Base-by-base conservation (phyloP, 148 eudicot genomes). In the Rhododendron ferrugineum region DNA sequence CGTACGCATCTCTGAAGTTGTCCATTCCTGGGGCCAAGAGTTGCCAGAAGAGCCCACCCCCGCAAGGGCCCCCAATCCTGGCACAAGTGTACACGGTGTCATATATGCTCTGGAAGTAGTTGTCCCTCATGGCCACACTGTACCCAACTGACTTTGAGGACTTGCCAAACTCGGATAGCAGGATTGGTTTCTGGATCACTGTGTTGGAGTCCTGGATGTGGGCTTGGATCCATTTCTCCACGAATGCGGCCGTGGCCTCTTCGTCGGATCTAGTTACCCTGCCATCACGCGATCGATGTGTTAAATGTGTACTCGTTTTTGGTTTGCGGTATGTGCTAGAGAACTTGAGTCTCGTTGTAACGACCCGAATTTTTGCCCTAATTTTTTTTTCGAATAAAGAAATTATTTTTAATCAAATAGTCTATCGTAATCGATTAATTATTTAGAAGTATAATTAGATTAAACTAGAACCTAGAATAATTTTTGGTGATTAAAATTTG, bases 1-100 rank as follows among this genome's bases (percentile, higher is more conserved):
- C 88, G 34, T 89, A 90, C 2, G 88, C 91, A 44, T 90, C 91
- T 34, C 50, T 10, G 75, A 80, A 89, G 3, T 50, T 44, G 23
- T 86, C 85, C 91, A 90, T 90, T 54, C 90, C 90, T 3, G 82
- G 58, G 0, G 88, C 90, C 89, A 88, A 54, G 22, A 90, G 22
- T 34, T 86, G 91, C 91, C 91, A 90, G 6, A 88, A 87, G 44
- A 90, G 47, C 46, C 86, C 82, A 46, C 91, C 91, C 6, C 87
- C 83, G 36, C 85, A 47, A 16, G 88, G 74, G 13, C 88, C 91
- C 46, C 88, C 90, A 52, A 10, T 70, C 49, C 79, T 75, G 11
- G 90, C 90, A 32, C 58, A 86, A 4, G 34, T 77, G 18, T 90
- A 86, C 1, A 88, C 73, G 14, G 37, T 68, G 37, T 78, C 37